Percentiles rank a stretch among this genome's conserved stretches.
Conservation (phyloP, 805 yeast species). For the Tetrapisispora arboricola region DNA sequence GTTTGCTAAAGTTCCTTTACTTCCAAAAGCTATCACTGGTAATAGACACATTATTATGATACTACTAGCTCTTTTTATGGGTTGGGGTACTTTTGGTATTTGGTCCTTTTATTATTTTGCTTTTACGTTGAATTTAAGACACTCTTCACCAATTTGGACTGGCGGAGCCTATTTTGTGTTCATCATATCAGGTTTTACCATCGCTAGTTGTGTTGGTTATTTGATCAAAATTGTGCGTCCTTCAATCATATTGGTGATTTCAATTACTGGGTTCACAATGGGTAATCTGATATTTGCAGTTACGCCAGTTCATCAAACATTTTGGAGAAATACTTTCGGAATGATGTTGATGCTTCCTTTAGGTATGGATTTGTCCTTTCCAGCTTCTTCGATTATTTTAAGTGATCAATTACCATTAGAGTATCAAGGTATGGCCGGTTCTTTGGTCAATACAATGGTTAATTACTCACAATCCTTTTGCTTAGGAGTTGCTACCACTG, state of each 20-base stretch:
- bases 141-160: slow-evolving; percentile 37
- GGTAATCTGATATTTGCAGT: slow-evolving; percentile 45
- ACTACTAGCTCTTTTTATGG: slow-evolving; percentile 42
- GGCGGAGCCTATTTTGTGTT: slow-evolving; percentile 38
- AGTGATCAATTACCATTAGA: slow-evolving; percentile 48
- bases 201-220: slow-evolving; percentile 43
- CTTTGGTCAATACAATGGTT: slow-evolving; percentile 57
- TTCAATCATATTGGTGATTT: slow-evolving; percentile 37
- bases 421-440: slow-evolving; percentile 73
- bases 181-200: slow-evolving; percentile 43
- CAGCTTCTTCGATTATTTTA: slow-evolving; percentile 57
- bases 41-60: slow-evolving; percentile 36
- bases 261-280: slow-evolving; percentile 45
- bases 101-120: slow-evolving; percentile 59
- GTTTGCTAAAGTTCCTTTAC: slow-evolving; percentile 38
- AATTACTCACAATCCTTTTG: slow-evolving; percentile 66
- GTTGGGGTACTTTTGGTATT: slow-evolving; percentile 74
- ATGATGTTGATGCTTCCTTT: slow-evolving; percentile 46
- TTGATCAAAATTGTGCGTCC: slow-evolving; percentile 40
- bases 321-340: slow-evolving; percentile 48
- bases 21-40: slow-evolving; percentile 43
- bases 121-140: slow-evolving; percentile 40
- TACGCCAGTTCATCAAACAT: slow-evolving; percentile 50
- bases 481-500: slow-evolving; percentile 62
- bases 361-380: slow-evolving; percentile 76